Evolutionary conservation across 78 protist species (phyloP), one percentile per base, ranked within the genome.

Genomic region (Capsaspora owczarzaki): DNA sequence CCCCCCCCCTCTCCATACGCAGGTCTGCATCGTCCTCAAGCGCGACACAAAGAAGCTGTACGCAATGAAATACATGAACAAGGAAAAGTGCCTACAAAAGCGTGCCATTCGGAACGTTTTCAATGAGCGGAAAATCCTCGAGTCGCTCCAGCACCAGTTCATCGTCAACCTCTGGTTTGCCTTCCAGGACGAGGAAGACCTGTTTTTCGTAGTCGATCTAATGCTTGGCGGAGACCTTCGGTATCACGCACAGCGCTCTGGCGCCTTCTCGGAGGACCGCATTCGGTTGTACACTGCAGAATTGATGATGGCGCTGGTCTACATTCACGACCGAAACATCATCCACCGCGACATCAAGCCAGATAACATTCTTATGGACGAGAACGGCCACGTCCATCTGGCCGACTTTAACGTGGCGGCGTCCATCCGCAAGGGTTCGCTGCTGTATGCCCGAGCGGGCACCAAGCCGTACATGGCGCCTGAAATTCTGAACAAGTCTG

Each of bases 291-390:
- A 86, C 42, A 80, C 88, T 81, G 87, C 29, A 47, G 97, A 97
- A 87, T 66, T 93, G 33, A 56, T 95, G 77, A 96, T 92, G 69
- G 97, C 90, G 6, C 81, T 93, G 4, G 71, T 82, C 19, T 41
- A 43, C 37, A 27, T 71, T 56, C 76, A 71, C 43, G 12, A 27
- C 40, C 49, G 56, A 6, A 71, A 71, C 31, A 25, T 83, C 46
- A 75, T 74, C 31, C 86, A 83, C 78, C 74, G 86, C 23, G 86
- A 83, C 38, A 51, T 83, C 41, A 83, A 83, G 71, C 86, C 86
- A 3, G 47, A 69, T 29, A 83, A 83, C 77, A 23, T 83, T 12
- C 44, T 83, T 29, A 33, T 82, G 31, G 69, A 56, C 66, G 66
- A 56, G n/a, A 16, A 25, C 4, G 69, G 91, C 19, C 91, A 88